A percentile compares a stretch with the other conserved stretches of the same genome.
phyloP scores from a whole-genome alignment of 169 alveolate species.

The Theileria luwenshuni region DNA sequence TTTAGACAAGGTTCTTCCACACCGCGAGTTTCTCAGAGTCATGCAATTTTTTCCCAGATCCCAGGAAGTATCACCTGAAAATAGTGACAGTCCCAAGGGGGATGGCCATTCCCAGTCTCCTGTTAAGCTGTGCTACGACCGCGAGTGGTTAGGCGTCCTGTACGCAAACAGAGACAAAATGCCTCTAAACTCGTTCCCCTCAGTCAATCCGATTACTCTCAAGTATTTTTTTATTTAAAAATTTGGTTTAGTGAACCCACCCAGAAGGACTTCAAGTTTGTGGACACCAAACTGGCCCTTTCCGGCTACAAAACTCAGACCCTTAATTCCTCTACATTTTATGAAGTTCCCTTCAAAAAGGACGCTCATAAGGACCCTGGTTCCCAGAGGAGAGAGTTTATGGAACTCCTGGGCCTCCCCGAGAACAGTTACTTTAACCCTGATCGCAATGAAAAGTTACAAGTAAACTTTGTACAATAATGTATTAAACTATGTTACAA shows the following conservation, averaged over 20 bases:
- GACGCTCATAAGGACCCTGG: conserved; percentile 24
- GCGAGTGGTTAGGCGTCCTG: conserved; percentile 60
- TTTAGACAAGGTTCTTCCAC: conserved; percentile 52
- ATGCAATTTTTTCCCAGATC: conserved; percentile 29
- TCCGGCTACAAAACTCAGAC: conserved; percentile 18
- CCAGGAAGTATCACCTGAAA: conserved; percentile 16
- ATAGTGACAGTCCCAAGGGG: not conserved
- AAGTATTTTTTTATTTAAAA: conserved; percentile 20
- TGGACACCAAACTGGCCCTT: not conserved
- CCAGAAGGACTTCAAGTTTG: conserved; percentile 24
- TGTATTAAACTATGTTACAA: not conserved
- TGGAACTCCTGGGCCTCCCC: conserved; percentile 31
- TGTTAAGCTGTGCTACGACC: conserved; percentile 46
- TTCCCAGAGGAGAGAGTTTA: conserved; percentile 38
- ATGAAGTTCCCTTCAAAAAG: not conserved
- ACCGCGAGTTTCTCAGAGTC: conserved; percentile 44
- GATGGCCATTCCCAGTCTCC: not conserved
- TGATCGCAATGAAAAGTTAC: conserved; percentile 9
- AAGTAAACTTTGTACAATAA: conserved; percentile 28
- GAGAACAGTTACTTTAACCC: conserved; percentile 52
- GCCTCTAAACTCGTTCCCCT: conserved; percentile 67
- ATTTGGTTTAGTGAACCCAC: conserved; percentile 37
- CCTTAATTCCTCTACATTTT: not conserved
- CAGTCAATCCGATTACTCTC: conserved; percentile 33
- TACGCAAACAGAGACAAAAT: conserved; percentile 39